Base-by-base conservation (phyloP, 768 basidiomycete species). In the Sistotremastrum suecicum region DNA sequence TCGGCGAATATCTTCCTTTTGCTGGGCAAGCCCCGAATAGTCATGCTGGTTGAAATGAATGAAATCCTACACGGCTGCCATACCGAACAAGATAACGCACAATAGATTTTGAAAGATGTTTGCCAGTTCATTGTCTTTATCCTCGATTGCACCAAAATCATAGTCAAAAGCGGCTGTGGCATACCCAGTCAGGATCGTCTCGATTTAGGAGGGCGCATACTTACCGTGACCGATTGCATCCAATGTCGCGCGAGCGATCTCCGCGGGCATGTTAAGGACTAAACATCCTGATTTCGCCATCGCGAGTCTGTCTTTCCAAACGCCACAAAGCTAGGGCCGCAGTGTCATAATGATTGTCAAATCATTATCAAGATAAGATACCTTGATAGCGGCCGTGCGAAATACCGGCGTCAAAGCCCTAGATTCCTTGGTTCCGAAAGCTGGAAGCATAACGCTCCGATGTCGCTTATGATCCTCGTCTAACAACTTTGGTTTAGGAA, bases 161-260 rank as follows among this genome's bases (percentile, higher is more conserved):
- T 55, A 47, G 42, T 55, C 56, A 41, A 57, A 57, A 7, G 57
- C 57, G 32, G 45, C 56, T 58, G 42, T 7, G 39, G 35, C 34
- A 3, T 11, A 28, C 20, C 31, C 5, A 31, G 8, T 34, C n/a
- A 46, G 34, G 33, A 40, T 41, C 11, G 5, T 8, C 30, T 9
- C 7, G 34, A 40, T 5, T 20, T n/a, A 12, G n/a, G 29, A 6
- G 8, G 20, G 20, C 34, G 4, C 34, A n/a, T 28, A 34, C 43
- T n/a, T 9, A 61, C 60, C 48, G 47, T 52, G 55, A 11, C 59
- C 59, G n/a, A 60, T 56, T 34, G 54, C 53, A 45, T 61, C 61
- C 12, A 61, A 43, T 5, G 60, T 58, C 44, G 54, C 43, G 11
- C 52, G 45, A 2, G 54, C 49, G 32, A 61, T 45, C 55, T 53